Evolutionary conservation across 352 stramenopile genomes (phyloP).

Genomic region (Elongisporangium anandrum): DNA sequence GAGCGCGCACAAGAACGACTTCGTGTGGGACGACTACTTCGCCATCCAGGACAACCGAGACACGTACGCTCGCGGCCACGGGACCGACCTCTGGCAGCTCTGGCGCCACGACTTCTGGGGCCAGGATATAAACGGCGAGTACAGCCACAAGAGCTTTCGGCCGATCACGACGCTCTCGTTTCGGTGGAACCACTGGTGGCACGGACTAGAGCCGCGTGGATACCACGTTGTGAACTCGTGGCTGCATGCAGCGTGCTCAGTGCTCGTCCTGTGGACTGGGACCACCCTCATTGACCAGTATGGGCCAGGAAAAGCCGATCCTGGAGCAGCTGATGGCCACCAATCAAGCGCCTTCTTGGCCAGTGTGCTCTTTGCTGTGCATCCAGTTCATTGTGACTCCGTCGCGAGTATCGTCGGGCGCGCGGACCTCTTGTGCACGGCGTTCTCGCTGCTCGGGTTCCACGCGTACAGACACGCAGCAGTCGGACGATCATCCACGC

Average conservation of each 20-base stretch:
- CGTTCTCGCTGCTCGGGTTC: conserved; percentile 51
- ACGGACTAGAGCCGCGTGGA: conserved; percentile 22
- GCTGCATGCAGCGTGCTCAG: conserved; percentile 30
- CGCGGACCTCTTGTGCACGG: conserved; percentile 69
- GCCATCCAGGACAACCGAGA: conserved; percentile 58
- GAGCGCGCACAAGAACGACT: conserved; percentile 49
- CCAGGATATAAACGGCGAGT: conserved; percentile 31
- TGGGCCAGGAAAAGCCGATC: not conserved
- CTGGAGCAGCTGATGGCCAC: not conserved
- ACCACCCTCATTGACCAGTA: conserved; percentile 25
- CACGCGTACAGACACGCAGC: conserved; percentile 25
- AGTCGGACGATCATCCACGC: not conserved
- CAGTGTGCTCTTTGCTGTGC: conserved; percentile 72
- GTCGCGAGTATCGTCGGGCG: conserved; percentile 82
- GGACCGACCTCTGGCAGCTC: conserved; percentile 21
- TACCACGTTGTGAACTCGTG: conserved; percentile 73
- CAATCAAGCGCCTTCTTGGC: conserved; percentile 11
- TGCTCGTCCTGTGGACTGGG: conserved; percentile 12
- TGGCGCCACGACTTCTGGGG: conserved; percentile 85
- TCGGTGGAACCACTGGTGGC: conserved; percentile 32
- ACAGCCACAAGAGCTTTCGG: conserved; percentile 83
- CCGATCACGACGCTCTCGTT: conserved; percentile 74
- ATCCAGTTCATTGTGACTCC: conserved; percentile 81
- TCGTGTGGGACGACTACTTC: conserved; percentile 86
- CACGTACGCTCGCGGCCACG: conserved; percentile 17